Base-by-base conservation (phyloP, 768 basidiomycete genomes). In the Ramaria sp. region DNA sequence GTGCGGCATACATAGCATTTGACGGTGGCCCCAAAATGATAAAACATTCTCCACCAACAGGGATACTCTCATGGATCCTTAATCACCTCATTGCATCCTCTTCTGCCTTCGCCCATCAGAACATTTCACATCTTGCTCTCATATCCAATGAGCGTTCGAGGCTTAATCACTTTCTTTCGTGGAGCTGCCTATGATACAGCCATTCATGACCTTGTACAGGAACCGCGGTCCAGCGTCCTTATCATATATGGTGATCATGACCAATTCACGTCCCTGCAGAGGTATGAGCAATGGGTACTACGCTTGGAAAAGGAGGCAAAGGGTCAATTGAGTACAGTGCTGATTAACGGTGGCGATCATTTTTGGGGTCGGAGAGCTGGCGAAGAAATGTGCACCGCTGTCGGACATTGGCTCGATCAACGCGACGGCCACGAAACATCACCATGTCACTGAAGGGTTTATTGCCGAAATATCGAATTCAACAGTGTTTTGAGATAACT, bases 31-130 rank as follows among this genome's bases (percentile, higher is more conserved):
- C 41, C 43, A 39, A 24, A 27, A 50, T n/a, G n/a, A 45, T 58
- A 59, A 13, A 50, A 27, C 42, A 50, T 28, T 49, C 22, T 50
- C 18, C 15, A 28, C n/a, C n/a, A 28, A 25, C 49, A 88, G 85
- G 86, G 87, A 5, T 92, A 92, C 66, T 91, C 88, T 9, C 73
- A 89, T 72, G 88, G 88, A 1, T 79, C 85, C 1, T 71, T 92
- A 30, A 81, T 86, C 36, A 77, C 78, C 10, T 85, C 85, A 7
- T 67, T 85, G 57, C 79, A 80, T 55, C 81, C 85, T 0, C 62
- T 78, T 2, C 67, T 82, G 2, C 68, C 72, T 0, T 61, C 71
- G 16, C 67, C 69, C n/a, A 63, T 83, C 43, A 73, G 70, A 61
- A 82, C 78, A 0, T 76, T 76, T 12, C 84, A 88, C 64, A 69